Conservation (phyloP, 768 basidiomycete genomes). For the Neoboletus magnificus region DNA sequence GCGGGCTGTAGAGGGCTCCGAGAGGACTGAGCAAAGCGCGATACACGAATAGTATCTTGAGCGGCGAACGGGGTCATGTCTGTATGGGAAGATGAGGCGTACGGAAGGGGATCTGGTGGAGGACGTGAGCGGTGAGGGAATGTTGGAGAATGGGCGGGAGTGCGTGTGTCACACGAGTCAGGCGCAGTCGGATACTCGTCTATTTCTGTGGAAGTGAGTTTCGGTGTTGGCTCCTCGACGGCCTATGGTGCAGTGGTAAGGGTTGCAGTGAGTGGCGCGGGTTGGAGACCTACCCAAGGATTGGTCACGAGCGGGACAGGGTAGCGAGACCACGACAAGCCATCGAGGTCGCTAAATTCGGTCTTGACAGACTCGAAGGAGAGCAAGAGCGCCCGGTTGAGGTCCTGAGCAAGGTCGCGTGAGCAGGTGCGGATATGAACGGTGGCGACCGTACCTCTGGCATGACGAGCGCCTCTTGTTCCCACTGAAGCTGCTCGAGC, state of each 20-base stretch:
- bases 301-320: conserved; percentile 30
- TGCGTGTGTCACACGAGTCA: conserved; percentile 7
- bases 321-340: conserved; percentile 47
- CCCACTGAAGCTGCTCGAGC: conserved; percentile 50
- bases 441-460: conserved; percentile 44
- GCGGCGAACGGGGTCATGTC: conserved; percentile 35
- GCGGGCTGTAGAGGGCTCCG: conserved; percentile 26
- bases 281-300: conserved; percentile 21
- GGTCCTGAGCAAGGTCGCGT: conserved; percentile 25
- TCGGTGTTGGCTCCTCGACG: conserved; percentile 31
- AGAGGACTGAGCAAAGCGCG: conserved; percentile 19
- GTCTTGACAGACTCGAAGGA: conserved; percentile 56
- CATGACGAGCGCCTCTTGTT: conserved; percentile 54
- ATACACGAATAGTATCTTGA: conserved; percentile 41
- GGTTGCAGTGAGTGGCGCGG: not conserved
- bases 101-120: conserved; percentile 12
- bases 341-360: conserved; percentile 61
- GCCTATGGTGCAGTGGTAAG: conserved; percentile 9
- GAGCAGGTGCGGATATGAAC: not conserved
- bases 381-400: conserved; percentile 28
- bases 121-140: not conserved
- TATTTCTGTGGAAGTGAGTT: conserved; percentile 18
- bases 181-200: conserved; percentile 11
- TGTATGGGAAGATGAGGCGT: conserved; percentile 36
- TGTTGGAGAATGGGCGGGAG: conserved; percentile 9